phyloP scores from a whole-genome alignment of 1,284 basidiomycete species.

The Veloboletus limbatus region DNA sequence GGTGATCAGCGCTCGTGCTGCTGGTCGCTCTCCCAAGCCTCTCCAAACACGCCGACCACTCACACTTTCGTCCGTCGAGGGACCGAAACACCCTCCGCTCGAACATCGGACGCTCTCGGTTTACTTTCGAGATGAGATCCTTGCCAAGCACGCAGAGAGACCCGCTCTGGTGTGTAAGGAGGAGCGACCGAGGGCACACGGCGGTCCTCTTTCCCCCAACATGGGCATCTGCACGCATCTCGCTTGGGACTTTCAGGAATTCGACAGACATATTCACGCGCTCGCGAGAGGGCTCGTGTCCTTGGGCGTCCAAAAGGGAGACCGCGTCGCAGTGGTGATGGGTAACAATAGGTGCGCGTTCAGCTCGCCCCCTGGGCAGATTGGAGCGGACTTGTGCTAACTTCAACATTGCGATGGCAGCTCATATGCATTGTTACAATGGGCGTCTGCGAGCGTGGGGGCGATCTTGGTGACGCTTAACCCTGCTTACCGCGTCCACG shows the following conservation, averaged over 20 bases:
- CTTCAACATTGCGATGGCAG: constrained; percentile 35
- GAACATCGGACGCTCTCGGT: constrained; percentile 57
- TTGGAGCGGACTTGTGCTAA: not conserved
- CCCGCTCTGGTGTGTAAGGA: constrained; percentile 67
- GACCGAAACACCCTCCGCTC: constrained; percentile 60
- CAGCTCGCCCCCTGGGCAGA: too few species aligned
- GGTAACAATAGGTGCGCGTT: constrained; percentile 70
- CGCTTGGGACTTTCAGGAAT: constrained; percentile 73
- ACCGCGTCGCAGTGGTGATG: constrained; percentile 80
- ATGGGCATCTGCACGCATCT: constrained; percentile 50
- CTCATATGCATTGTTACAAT: constrained; percentile 77
- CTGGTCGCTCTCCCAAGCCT: not conserved
- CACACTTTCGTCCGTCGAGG: constrained; percentile 53
- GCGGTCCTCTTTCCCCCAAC: constrained; percentile 53
- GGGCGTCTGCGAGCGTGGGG: constrained; percentile 79
- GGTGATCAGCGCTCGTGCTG: not conserved
- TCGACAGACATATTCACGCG: constrained; percentile 63
- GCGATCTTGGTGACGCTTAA: constrained; percentile 81
- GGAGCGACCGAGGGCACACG: constrained; percentile 58
- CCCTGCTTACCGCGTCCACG: constrained; percentile 72
- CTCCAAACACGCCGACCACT: constrained; percentile 20
- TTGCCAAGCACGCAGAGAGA: constrained; percentile 46
- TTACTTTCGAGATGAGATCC: constrained; percentile 59
- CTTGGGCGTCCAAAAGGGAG: constrained; percentile 74
- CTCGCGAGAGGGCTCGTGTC: constrained; percentile 68